Evolutionary conservation across 495 filamentous ascomycete genomes (phyloP), one percentile per base, ranked within the genome.

Genomic region (Eremomyces bilateralis): DNA sequence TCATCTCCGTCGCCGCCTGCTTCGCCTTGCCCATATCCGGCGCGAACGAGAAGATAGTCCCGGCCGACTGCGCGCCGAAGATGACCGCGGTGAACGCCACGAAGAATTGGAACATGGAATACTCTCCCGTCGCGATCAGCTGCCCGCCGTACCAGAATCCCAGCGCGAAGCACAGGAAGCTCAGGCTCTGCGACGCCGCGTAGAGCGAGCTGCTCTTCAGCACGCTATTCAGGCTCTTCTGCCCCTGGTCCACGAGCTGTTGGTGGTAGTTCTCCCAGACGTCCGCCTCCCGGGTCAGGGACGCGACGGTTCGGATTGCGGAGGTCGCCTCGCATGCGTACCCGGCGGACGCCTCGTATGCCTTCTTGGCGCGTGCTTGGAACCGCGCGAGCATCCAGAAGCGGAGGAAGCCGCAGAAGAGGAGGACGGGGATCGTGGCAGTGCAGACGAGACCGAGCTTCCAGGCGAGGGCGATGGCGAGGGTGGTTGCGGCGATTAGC

Each of bases 91-190:
- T 59, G 57, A 83, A 92, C 41, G 76, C 78, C 39, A 92, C 57
- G 53, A 91, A 93, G 61, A 90, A 92, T 34, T 76, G 71, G 46
- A 80, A 73, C 48, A 80, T 64, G 36, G 56, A 80, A 42, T 71
- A 71, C 51, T 91, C 75, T 20, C 51, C 42, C 21, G 63, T 62
- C n/a, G 64, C 67, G 28, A 93, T 74, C 25, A 88, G 61, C 2
- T 64, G 73, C 20, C 82, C 83, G 33, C 84, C 84, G 45, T 88
- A 92, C 81, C 81, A 92, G 58, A 92, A 93, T 1, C 75, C 82
- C n/a, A 94, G 69, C 5, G 80, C 84, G 31, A 80, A 68, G 44
- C 71, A 80, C 30, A 82, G 63, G 61, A 91, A 85, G 47, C 73
- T 67, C 29, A 88, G 57, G 3, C 70, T 68, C 51, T 93, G 82